phyloP scores from a whole-genome alignment of 2,329 filamentous ascomycete species.

The Didymella lethalis region DNA sequence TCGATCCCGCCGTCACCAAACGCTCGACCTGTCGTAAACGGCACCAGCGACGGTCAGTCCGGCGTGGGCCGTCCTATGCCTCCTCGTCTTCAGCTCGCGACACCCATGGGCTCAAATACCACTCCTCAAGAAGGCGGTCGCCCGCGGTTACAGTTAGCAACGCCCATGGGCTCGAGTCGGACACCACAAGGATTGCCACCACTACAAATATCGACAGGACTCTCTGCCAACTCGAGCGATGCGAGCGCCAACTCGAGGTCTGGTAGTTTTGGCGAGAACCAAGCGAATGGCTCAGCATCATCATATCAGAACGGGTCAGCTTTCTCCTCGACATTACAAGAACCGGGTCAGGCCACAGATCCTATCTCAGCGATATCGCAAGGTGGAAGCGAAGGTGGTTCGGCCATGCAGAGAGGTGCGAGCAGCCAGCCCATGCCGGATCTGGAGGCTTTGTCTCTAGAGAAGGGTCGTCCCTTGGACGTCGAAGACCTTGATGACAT shows the following conservation, averaged over 20 bases:
- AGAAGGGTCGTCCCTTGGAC: slow-evolving; percentile 83
- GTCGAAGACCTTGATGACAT: slow-evolving; percentile 95
- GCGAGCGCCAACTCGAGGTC: slow-evolving; percentile 82
- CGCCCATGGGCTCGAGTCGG: slow-evolving; percentile 82
- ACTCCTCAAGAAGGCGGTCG: slow-evolving; percentile 73
- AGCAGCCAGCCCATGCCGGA: slow-evolving; percentile 79
- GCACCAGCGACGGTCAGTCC: slow-evolving; percentile 53
- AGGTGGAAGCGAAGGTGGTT: slow-evolving; percentile 71
- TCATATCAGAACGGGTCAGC: slow-evolving; percentile 79
- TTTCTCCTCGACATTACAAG: slow-evolving; percentile 73
- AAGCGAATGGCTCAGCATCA: slow-evolving; percentile 84
- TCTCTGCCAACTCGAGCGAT: slow-evolving; percentile 79
- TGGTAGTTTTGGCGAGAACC: slow-evolving; percentile 83
- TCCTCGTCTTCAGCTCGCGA: slow-evolving; percentile 84
- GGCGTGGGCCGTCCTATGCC: slow-evolving; percentile 63
- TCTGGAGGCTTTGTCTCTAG: slow-evolving; percentile 81
- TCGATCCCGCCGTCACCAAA: slow-evolving; percentile 90
- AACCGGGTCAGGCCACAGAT: slow-evolving; percentile 71
- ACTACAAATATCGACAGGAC: slow-evolving; percentile 60
- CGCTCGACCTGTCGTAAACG: slow-evolving; percentile 77
- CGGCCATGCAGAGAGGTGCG: slow-evolving; percentile 78
- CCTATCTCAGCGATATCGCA: slow-evolving; percentile 90
- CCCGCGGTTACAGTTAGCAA: slow-evolving; percentile 86
- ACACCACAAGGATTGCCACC: slow-evolving; percentile 70
- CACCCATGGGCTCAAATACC: slow-evolving; percentile 82